Evolutionary conservation across 495 filamentous ascomycete genomes (phyloP).

Genomic region (Penicillium turbatum): DNA sequence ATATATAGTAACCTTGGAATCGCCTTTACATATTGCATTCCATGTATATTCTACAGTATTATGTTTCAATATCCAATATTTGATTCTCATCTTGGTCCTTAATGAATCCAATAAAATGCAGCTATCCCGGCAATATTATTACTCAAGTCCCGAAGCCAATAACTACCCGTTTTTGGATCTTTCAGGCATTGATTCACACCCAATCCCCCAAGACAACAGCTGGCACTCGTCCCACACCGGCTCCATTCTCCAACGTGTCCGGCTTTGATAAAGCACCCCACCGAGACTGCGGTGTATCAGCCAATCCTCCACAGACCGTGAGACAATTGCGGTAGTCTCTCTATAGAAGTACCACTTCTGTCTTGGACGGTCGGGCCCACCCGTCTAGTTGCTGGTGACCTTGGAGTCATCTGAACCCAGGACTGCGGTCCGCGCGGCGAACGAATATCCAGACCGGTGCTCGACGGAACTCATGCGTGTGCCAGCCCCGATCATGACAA

Average conservation of each 20-base stretch:
- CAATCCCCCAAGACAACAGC: not conserved
- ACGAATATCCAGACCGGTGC: not conserved
- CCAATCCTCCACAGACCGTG: not conserved
- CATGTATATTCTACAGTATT: too few species aligned
- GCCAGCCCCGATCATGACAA: slow-evolving; percentile 4
- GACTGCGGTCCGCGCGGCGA: slow-evolving; percentile 15
- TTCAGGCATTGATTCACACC: slow-evolving; percentile 7
- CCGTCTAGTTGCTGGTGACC: not conserved
- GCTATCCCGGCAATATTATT: not conserved
- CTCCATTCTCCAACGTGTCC: slow-evolving; percentile 19
- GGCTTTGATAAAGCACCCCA: slow-evolving; percentile 3
- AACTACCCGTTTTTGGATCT: not conserved
- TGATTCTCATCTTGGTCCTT: not conserved
- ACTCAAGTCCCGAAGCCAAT: not conserved
- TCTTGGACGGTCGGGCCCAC: not conserved
- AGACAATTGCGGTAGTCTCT: not conserved
- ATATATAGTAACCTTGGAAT: not conserved
- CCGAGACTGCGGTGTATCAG: not conserved
- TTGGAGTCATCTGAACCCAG: slow-evolving; percentile 14
- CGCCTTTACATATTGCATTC: too few species aligned
- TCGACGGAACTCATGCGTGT: not conserved
- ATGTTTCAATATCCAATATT: not conserved
- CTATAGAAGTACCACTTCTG: not conserved
- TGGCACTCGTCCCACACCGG: slow-evolving; percentile 13
- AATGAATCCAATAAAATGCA: not conserved